Percentiles rank a stretch among this genome's conserved stretches.
Evolutionary conservation across 129 eudicot species (phyloP).

Genomic region (Solidago caesia): DNA sequence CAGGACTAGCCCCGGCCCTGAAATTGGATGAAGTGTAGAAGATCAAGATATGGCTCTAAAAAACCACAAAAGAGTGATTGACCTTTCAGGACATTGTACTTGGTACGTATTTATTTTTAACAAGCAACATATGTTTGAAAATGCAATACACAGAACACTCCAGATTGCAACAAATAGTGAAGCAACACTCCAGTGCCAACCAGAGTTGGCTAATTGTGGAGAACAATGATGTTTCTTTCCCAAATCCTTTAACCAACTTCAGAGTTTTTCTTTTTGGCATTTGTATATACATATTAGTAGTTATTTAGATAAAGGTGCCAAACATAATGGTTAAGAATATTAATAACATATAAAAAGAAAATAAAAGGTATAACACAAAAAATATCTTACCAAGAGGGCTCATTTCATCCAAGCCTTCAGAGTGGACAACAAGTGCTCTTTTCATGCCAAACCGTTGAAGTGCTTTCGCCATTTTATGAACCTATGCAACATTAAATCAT

Average conservation of each 20-base stretch:
- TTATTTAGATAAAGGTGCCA: neutral
- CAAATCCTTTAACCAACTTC: too few relatives aligned
- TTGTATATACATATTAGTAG: neutral
- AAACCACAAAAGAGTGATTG: neutral
- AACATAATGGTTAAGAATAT: neutral
- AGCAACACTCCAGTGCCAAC: neutral
- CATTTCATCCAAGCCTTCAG: conserved; percentile 94
- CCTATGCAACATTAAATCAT: conserved; percentile 38
- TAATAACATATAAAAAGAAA: neutral
- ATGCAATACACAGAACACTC: neutral
- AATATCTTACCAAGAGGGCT: conserved; percentile 71
- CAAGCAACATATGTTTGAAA: neutral
- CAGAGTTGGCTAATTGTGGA: neutral
- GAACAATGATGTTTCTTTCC: too few relatives aligned
- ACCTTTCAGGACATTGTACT: neutral
- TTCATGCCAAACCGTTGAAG: conserved; percentile 92
- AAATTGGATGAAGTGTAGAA: conserved; percentile 7
- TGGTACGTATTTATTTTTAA: neutral
- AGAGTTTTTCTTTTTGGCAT: neutral
- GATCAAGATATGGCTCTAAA: neutral
- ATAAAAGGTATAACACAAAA: neutral
- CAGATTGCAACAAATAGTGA: neutral
- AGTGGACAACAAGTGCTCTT: conserved; percentile 89
- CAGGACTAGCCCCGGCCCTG: conserved; percentile 80
- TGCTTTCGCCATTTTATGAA: conserved; percentile 86